Base-by-base conservation (phyloP, 2,329 filamentous ascomycete species). In the Drechslerella dactyloides region DNA sequence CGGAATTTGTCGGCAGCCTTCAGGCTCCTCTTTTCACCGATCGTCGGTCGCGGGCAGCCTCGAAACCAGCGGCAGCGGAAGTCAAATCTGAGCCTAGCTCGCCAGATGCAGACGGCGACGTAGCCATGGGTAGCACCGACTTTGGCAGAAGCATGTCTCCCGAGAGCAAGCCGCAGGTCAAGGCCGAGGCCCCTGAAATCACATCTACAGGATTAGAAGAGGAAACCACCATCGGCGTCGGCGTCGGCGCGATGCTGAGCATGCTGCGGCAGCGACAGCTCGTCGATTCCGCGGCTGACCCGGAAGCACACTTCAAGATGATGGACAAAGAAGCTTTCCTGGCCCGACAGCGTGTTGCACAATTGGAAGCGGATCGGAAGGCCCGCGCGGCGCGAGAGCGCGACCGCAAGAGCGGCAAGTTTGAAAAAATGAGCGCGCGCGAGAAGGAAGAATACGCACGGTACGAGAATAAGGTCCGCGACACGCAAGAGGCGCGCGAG, bases 1-100 rank as follows among this genome's bases (percentile, higher is more conserved):
- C 92, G 0, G 93, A 96, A 76, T 99, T 99, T 76, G 90, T 99
- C 30, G 89, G 92, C 24, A 91, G 91, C 61, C 81, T 99, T 62
- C 89, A 89, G 77, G 89, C 89, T 68, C 86, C 88, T 13, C 84
- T 81, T 1, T 80, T 84, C 10, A 81, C 84, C 78, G 81, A 89
- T 79, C 80, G 84, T 77, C 74, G 83, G 78, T 77, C 84, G 23
- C 69, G 57, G 15, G 60, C 61, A 23, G 53, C 55, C 30, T 48
- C 63, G 2, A 62, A 56, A 42, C 52, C 59, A 7, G 33, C 58
- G 7, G 53, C 37, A 30, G 63, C 51, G 4, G 72, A 74, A 11
- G 69, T 73, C 50, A 73, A 73, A 8, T 74, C 75, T 24, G 75
- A 74, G 73, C 77, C 69, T 35, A 77, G 76, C 1, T 84, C 83